Percentiles rank a stretch among this genome's conserved stretches.
Evolutionary conservation across 495 filamentous ascomycete genomes (phyloP).

Genomic region (Bacidia rubella): DNA sequence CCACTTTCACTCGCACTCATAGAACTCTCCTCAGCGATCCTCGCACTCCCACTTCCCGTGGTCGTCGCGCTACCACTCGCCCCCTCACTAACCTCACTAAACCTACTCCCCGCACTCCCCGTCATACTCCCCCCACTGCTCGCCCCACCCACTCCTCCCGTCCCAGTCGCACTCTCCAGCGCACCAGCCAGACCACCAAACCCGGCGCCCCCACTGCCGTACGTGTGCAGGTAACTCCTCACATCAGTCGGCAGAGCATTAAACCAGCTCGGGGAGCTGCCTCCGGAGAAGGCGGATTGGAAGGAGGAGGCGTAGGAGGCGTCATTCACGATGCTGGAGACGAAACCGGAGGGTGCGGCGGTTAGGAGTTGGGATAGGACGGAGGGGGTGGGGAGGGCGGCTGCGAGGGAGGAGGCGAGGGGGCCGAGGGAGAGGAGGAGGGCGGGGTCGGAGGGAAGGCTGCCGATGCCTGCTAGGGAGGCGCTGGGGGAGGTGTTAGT

Average conservation of each 20-base stretch:
- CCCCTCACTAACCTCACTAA: background rate
- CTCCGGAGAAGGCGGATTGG: conserved; percentile 15
- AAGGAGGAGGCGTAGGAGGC: conserved; percentile 17
- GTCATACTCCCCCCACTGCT: background rate
- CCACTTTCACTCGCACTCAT: background rate
- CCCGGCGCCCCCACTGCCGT: conserved; percentile 10
- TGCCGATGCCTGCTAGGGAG: conserved; percentile 18
- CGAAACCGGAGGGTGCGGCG: conserved; percentile 16
- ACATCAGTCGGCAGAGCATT: conserved; percentile 19
- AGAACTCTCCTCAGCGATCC: no score
- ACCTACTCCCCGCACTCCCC: background rate
- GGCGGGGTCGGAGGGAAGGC: conserved; percentile 20
- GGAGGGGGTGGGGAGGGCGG: conserved; percentile 19
- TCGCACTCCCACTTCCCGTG: background rate
- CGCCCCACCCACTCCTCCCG: background rate
- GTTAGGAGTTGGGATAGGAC: conserved; percentile 19
- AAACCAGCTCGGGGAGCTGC: conserved; percentile 21
- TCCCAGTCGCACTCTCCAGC: conserved; percentile 6
- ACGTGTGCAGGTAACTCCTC: conserved; percentile 19
- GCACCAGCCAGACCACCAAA: conserved; percentile 13
- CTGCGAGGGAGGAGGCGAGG: conserved; percentile 15
- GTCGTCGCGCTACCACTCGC: conserved; percentile 1
- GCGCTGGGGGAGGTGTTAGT: conserved; percentile 12
- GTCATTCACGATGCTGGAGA: conserved; percentile 18
- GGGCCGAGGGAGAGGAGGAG: conserved; percentile 17